Evolutionary conservation across 2,329 filamentous ascomycete species (phyloP).

Genomic region (Sporothrix brunneoviolacea): DNA sequence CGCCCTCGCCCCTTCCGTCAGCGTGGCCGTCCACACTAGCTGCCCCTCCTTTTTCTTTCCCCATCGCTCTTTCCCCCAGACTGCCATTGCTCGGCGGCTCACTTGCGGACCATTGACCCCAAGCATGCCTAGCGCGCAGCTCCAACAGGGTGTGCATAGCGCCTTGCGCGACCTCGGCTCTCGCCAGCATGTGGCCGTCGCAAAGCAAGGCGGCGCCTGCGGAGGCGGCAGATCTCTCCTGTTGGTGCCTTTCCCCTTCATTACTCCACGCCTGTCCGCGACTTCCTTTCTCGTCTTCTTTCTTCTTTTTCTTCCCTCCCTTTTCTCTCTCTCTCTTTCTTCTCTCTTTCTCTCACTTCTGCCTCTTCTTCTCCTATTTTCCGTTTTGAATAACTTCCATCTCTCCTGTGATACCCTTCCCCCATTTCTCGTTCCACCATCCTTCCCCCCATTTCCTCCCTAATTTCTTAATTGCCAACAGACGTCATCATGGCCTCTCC

Average conservation of each 20-base stretch:
- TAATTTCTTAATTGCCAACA: conserved; percentile 1
- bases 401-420: conserved; percentile 7
- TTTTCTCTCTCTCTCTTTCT: neutral
- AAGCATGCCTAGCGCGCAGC: conserved; percentile 6
- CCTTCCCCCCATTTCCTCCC: conserved; percentile 12
- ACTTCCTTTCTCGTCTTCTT: neutral
- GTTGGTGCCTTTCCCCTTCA: neutral
- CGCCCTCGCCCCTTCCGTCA: no score
- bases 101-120: conserved; percentile 1
- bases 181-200: conserved; percentile 20
- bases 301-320: neutral
- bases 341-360: neutral
- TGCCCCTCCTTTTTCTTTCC: neutral
- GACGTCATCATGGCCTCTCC: conserved; percentile 63
- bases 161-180: conserved; percentile 19
- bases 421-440: conserved; percentile 2
- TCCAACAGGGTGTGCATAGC: no score
- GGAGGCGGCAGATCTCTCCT: conserved; percentile 3
- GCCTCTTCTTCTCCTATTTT: neutral
- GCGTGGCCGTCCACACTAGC: no score
- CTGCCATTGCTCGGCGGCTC: neutral
- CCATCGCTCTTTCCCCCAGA: neutral
- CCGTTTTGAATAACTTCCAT: neutral
- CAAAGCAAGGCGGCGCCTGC: neutral
- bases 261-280: neutral